Conservation (phyloP, 148 eudicot species). For the Rhododendron ferrugineum region DNA sequence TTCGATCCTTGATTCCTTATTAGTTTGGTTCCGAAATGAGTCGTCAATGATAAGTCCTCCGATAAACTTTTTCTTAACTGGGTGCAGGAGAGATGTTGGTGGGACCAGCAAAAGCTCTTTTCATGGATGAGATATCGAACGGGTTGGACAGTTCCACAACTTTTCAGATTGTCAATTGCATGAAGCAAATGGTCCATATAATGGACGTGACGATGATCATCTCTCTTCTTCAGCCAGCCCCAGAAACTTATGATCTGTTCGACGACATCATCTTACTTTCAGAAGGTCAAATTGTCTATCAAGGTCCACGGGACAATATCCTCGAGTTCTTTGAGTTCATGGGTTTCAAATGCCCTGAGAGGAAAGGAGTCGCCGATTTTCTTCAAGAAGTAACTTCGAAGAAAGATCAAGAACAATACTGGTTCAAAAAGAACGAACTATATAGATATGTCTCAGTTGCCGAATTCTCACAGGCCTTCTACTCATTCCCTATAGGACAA, state of each 20-base stretch:
- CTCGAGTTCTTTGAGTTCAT: conserved; percentile 38
- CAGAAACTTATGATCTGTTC: conserved; percentile 39
- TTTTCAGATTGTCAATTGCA: conserved; percentile 30
- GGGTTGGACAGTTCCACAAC: conserved; percentile 48
- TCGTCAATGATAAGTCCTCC: too few relatives aligned
- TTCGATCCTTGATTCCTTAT: not conserved
- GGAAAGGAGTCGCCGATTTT: conserved; percentile 48
- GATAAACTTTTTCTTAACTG: not conserved
- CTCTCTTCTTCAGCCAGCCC: conserved; percentile 48
- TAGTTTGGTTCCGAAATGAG: not conserved
- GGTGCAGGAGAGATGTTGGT: conserved; percentile 42
- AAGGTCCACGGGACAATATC: conserved; percentile 36
- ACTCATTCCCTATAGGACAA: conserved; percentile 28
- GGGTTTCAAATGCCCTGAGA: conserved; percentile 47
- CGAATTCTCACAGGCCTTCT: conserved; percentile 25
- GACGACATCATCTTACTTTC: conserved; percentile 46
- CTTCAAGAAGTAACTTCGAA: conserved; percentile 42
- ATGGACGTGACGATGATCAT: conserved; percentile 43
- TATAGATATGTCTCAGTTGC: conserved; percentile 28
- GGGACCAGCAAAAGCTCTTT: conserved; percentile 43
- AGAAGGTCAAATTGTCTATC: conserved; percentile 39
- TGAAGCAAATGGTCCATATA: conserved; percentile 46
- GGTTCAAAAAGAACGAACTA: conserved; percentile 27
- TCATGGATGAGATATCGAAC: conserved; percentile 43
- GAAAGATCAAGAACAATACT: conserved; percentile 46